Evolutionary conservation across 1,284 basidiomycete species (phyloP), one percentile per base, ranked within the genome.

Genomic region (Moesziomyces parantarcticus): DNA sequence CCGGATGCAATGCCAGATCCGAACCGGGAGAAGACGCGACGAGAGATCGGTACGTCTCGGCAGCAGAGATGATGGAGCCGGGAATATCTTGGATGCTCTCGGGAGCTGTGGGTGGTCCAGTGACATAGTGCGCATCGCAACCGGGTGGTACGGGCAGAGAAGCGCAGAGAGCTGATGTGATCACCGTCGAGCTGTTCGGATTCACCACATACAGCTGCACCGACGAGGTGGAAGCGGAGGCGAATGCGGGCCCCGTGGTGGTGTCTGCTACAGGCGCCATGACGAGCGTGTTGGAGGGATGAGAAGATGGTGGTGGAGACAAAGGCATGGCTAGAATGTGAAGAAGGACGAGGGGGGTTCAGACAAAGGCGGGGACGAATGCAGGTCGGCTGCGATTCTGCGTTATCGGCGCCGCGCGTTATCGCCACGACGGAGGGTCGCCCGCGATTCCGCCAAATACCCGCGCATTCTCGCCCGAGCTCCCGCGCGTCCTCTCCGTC

Each of bases 91-190:
- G 73, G 36, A 79, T 79, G 23, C 54, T 51, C 3, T 52, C 49
- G 0, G 77, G 77, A 7, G 60, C 23, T 1, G 34, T n/a, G 0
- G 65, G 23, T 13, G 77, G 75, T 8, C 76, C 77, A 0, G 76
- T 78, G 23, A 59, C 47, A 18, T 57, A 73, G 3, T 32, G 14
- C 1, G 26, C 2, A 0, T 36, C 50, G 20, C 56, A 63, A 1
- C 59, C 59, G 0, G 57, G 49, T 6, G 69, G 69, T 0, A 56
- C 53, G 0, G 50, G 9, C 1, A 75, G 46, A 8, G 42, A 36
- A 11, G 22, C 7, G 9, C 48, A n/a, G 0, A 75, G 63, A 5
- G 68, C 55, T 3, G 59, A 32, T 0, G 68, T 75, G 41, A 71
- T 67, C 10, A 75, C 50, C 2, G 16, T 3, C 0, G 55, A 64